Evolutionary conservation across 352 stramenopile species (phyloP).

Genomic region (Nothophytophthora sp.): DNA sequence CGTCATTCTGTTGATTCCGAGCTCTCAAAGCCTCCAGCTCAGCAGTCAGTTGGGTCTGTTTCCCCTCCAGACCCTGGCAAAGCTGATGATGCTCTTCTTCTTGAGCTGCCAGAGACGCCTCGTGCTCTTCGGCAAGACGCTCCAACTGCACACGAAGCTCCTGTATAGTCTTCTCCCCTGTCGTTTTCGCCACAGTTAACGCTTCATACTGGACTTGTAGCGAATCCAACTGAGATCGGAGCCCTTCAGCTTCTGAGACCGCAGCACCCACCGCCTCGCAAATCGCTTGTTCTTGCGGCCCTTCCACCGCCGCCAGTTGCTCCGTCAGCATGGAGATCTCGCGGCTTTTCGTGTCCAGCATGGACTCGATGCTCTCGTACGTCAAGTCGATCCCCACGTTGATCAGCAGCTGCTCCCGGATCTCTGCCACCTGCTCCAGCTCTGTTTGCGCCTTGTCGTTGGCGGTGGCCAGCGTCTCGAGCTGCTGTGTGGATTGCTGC

Average conservation of each 20-base stretch:
- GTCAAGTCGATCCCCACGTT: slow-evolving; percentile 39
- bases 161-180: slow-evolving; percentile 15
- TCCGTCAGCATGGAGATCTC: slow-evolving; percentile 45
- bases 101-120: slow-evolving; percentile 8
- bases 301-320: slow-evolving; percentile 21
- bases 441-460: slow-evolving; percentile 22
- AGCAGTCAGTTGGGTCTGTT: slow-evolving; percentile 5
- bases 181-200: slow-evolving; percentile 6
- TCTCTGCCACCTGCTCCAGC: slow-evolving; percentile 32
- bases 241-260: slow-evolving; percentile 16
- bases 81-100: slow-evolving; percentile 13
- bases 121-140: slow-evolving; percentile 23
- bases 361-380: slow-evolving; percentile 44
- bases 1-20: slow-evolving; percentile 10
- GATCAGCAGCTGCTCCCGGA: slow-evolving; percentile 43
- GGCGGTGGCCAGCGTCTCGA: slow-evolving; percentile 22
- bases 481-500: slow-evolving; percentile 20
- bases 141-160: slow-evolving; percentile 26
- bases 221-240: slow-evolving; percentile 22
- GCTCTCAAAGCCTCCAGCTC: slow-evolving; percentile 9
- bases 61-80: slow-evolving; percentile 4
- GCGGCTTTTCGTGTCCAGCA: slow-evolving; percentile 50
- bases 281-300: slow-evolving; percentile 17
- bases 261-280: slow-evolving; percentile 17
- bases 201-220: slow-evolving; percentile 13